A percentile compares a stretch with the other conserved stretches of the same genome.
Evolutionary conservation across 176 grass and related monocot species (phyloP).

Genomic region (Otatea glauca): DNA sequence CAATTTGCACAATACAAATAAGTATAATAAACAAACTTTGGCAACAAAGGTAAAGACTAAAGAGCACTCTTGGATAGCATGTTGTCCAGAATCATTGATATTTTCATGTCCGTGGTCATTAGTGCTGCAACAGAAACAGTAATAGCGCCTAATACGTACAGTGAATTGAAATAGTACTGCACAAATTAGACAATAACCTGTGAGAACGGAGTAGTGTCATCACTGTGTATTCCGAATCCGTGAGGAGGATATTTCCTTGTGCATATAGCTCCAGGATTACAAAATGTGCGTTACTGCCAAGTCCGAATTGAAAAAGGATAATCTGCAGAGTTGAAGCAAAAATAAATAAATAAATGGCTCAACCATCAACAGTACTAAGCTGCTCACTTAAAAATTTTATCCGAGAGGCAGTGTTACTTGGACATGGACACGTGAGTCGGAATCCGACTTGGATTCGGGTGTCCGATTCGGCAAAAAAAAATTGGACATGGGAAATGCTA

Average conservation of each 20-base stretch:
- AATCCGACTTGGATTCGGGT: too few relatives aligned
- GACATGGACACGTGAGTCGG: too few relatives aligned
- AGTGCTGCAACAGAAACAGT: background rate
- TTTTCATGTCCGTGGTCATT: background rate
- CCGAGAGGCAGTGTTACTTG: too few relatives aligned
- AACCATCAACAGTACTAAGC: constrained; percentile 24
- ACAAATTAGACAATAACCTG: constrained; percentile 55
- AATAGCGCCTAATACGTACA: constrained; percentile 8
- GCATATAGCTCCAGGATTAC: constrained; percentile 92
- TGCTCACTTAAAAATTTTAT: constrained; percentile 20
- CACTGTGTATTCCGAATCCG: constrained; percentile 86
- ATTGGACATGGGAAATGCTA: too few relatives aligned
- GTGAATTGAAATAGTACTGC: background rate
- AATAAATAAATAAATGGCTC: background rate
- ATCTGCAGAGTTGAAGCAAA: constrained; percentile 63
- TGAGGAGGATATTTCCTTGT: constrained; percentile 96
- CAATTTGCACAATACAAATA: constrained; percentile 25
- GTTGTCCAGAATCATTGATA: background rate
- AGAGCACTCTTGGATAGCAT: constrained; percentile 4
- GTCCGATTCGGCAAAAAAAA: too few relatives aligned
- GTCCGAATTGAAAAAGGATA: constrained; percentile 90
- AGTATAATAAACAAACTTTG: constrained; percentile 22
- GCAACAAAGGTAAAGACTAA: constrained; percentile 8
- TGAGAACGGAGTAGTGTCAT: constrained; percentile 97
- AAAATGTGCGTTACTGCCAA: constrained; percentile 82